phyloP scores from a whole-genome alignment of 2,329 filamentous ascomycete genomes.

The Epichloe amarillans region DNA sequence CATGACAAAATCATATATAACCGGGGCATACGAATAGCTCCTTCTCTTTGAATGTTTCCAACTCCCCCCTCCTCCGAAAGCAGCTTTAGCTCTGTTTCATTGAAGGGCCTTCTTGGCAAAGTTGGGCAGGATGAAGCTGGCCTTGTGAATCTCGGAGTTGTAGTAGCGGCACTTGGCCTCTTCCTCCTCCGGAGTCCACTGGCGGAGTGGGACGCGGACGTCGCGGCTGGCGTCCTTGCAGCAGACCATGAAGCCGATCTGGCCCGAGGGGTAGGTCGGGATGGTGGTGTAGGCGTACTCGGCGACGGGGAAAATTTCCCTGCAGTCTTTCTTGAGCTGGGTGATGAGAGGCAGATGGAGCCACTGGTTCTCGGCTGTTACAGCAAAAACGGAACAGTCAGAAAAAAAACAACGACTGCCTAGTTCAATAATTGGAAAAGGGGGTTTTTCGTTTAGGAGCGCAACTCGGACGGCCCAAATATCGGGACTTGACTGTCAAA shows the following conservation, averaged over 20 bases:
- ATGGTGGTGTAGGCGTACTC: constrained; percentile 99
- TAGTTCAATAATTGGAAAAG: background rate
- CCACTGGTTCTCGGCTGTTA: constrained; percentile 94
- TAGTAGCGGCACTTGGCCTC: constrained; percentile 91
- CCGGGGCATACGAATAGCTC: background rate
- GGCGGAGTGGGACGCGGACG: constrained; percentile 72
- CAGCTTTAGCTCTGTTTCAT: constrained; percentile 21
- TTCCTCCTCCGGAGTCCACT: constrained; percentile 78
- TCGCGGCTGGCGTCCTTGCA: constrained; percentile 81
- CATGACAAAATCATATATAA: background rate
- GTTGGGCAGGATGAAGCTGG: constrained; percentile 82
- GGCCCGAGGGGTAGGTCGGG: constrained; percentile 94
- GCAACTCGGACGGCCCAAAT: background rate
- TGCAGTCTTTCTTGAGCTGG: constrained; percentile 92
- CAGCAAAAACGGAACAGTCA: constrained; percentile 5
- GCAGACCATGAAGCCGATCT: constrained; percentile 99
- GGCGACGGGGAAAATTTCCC: constrained; percentile 90
- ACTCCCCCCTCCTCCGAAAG: background rate
- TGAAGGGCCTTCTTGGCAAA: constrained; percentile 72
- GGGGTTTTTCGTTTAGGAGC: background rate
- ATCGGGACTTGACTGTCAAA: background rate
- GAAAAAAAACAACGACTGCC: constrained; percentile 6
- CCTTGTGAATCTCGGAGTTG: constrained; percentile 92
- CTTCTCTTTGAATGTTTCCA: background rate
- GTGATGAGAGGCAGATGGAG: constrained; percentile 89